Base-by-base conservation (phyloP, 208 protist species). In the Herpetomonas tarakana region DNA sequence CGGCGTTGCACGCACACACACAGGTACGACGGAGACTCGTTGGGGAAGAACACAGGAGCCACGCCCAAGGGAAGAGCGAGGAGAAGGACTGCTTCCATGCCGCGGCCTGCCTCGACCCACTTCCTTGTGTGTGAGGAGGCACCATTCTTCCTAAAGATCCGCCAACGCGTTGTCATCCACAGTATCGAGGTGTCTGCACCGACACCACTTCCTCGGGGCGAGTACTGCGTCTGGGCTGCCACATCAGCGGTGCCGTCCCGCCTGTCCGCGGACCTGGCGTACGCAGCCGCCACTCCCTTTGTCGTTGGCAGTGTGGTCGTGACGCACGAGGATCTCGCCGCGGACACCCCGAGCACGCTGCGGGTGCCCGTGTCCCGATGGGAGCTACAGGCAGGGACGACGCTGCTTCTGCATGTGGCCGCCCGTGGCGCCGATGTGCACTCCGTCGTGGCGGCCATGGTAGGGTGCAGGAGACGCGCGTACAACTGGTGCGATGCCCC, bases 241-340 rank as follows among this genome's bases (percentile, higher is more conserved):
- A 58, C 56, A 11, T 35, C 62, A 0, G 63, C 73, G 21, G 22
- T 35, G 49, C 62, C 16, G 11, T 41, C 25, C n/a, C 57, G 49
- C 29, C 57, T 52, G 22, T 65, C 73, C 27, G 73, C 68, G 1
- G 73, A 79, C 44, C 53, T 41, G 26, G 2, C 58, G 14, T 79
- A 76, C 63, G 26, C 47, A 19, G 59, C 22, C 2, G 39, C 55
- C 16, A 2, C 24, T 18, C 68, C 73, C 9, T 49, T 78, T 24
- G 58, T 68, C 7, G 55, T 77, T 1, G 61, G 53, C 30, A 52
- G 35, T 51, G 44, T 68, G 9, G 22, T 26, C 18, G 27, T 18
- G n/a, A 16, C 12, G 3, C 18, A 31, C 18, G 27, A 7, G 9
- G 47, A 52, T 24, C 4, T 18, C 4, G 24, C 0, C 29, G 19